These are phyloP conservation scores for Chrysanthemum makinoi DNA, from an alignment of 129 eudicot genomes.

Conservation along the genomic window DNA sequence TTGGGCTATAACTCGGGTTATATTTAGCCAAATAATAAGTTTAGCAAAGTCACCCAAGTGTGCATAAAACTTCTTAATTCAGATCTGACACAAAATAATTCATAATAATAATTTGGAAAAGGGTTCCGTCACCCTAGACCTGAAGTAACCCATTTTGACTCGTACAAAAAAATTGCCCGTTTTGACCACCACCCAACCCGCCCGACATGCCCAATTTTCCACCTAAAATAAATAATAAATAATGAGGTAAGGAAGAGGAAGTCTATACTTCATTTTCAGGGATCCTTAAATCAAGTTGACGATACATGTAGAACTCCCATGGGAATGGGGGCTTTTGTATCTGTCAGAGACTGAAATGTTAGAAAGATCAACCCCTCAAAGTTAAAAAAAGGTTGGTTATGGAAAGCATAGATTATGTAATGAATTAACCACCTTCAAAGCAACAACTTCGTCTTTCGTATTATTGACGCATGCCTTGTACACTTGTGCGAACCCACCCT, in stretches of 20 bases:
- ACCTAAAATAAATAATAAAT: neutral
- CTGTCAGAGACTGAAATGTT: slow-evolving; percentile 42
- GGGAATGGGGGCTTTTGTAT: slow-evolving; percentile 96
- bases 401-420: neutral
- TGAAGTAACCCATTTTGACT: neutral
- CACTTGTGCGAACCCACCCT: slow-evolving; percentile 98
- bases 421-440: slow-evolving; percentile 66
- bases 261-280: slow-evolving; percentile 65
- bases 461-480: slow-evolving; percentile 63
- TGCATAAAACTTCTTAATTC: neutral
- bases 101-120: neutral
- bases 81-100: neutral
- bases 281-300: slow-evolving; percentile 82
- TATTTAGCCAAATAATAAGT: neutral
- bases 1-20: too few species aligned
- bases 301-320: slow-evolving; percentile 95
- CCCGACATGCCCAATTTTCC: neutral
- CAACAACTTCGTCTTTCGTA: slow-evolving; percentile 71
- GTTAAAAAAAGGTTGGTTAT: neutral
- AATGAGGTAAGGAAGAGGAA: slow-evolving; percentile 16
- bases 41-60: neutral
- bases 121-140: neutral
- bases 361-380: slow-evolving; percentile 9
- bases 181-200: neutral
- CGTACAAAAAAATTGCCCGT: neutral